These are phyloP conservation scores for Phytopythium boreale DNA, from an alignment of 352 stramenopile genomes.

Conservation along the genomic window DNA sequence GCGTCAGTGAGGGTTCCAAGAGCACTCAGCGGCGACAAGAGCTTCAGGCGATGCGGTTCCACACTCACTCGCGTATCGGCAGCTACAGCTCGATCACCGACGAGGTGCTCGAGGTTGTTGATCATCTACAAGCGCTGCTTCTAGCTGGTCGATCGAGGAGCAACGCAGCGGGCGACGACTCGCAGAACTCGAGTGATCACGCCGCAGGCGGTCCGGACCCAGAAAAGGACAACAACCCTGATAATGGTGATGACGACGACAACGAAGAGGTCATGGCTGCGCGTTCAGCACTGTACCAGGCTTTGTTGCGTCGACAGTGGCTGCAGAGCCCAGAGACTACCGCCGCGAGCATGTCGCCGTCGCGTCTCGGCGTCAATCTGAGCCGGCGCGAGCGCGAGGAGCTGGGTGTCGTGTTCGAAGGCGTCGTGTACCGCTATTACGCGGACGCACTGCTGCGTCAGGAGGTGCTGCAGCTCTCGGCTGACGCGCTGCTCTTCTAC, in stretches of 20 bases:
- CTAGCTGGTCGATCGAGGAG: constrained; percentile 1
- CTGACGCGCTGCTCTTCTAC: constrained; percentile 55
- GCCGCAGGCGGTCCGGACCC: neutral
- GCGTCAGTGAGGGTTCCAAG: constrained; percentile 19
- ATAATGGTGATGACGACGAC: constrained; percentile 10
- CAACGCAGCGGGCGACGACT: constrained; percentile 3
- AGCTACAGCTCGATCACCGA: constrained; percentile 72
- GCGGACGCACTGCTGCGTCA: constrained; percentile 56
- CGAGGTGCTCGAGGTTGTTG: constrained; percentile 39
- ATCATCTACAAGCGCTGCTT: constrained; percentile 31
- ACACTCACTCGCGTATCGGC: constrained; percentile 64
- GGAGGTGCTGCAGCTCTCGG: constrained; percentile 71
- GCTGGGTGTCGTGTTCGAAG: constrained; percentile 54
- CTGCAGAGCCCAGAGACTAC: constrained; percentile 44
- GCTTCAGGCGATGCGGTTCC: constrained; percentile 39
- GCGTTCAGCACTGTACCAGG: constrained; percentile 60
- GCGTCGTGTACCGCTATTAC: constrained; percentile 73
- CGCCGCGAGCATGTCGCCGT: constrained; percentile 39
- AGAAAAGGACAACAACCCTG: neutral
- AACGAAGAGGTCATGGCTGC: constrained; percentile 28
- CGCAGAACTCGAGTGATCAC: neutral
- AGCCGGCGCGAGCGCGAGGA: constrained; percentile 56
- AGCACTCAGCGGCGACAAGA: neutral
- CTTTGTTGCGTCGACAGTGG: constrained; percentile 41
- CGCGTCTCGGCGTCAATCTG: constrained; percentile 61